Evolutionary conservation across 495 filamentous ascomycete species (phyloP), one percentile per base, ranked within the genome.

Genomic region (Paragyromitra xinjiangensis): DNA sequence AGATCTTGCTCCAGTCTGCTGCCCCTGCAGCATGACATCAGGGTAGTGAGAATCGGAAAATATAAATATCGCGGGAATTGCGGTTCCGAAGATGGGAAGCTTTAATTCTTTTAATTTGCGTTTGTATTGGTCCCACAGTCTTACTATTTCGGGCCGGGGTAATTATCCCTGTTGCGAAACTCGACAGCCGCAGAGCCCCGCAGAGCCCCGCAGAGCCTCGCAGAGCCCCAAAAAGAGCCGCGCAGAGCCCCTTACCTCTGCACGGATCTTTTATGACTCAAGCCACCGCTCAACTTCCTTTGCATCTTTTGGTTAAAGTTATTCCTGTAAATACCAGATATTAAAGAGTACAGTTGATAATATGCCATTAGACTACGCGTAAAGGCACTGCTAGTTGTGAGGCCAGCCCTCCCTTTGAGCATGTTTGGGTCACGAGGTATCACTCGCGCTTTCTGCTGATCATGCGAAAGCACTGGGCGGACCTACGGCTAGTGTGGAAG

Each of bases 201-300:
- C 16, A 76, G 73, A 76, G 67, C 73, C 73, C 48, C 73, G 26
- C 67, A 77, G 73, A 76, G 73, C 73, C 73, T 64, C 68, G 24
- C 26, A 68, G 51, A 56, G 53, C 51, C 67, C 26, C 65, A 75
- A 40, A 67, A 3, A 76, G 73, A 76, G 67, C 73, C 73, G 67
- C 73, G 26, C 67, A 77, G 73, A 76, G 73, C 73, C 73, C 59
- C 40, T 19, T 45, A 7, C 51, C 29, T 34, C 29, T 50, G 73
- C 69, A 73, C 74, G 51, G 74, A 39, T 51, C 68, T 51, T 24
- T 6, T 45, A 37, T 1, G 16, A 12, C n/a, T 6, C 4, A 12
- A 26, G 7, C 34, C 1, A 64, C 16, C 62, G 11, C 9, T 12
- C 9, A 24, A 12, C 26, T 65, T 50, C 42, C 6, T 45, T 24